phyloP scores from a whole-genome alignment of 2,329 filamentous ascomycete genomes.

The Fusarium brevicatenulatum region DNA sequence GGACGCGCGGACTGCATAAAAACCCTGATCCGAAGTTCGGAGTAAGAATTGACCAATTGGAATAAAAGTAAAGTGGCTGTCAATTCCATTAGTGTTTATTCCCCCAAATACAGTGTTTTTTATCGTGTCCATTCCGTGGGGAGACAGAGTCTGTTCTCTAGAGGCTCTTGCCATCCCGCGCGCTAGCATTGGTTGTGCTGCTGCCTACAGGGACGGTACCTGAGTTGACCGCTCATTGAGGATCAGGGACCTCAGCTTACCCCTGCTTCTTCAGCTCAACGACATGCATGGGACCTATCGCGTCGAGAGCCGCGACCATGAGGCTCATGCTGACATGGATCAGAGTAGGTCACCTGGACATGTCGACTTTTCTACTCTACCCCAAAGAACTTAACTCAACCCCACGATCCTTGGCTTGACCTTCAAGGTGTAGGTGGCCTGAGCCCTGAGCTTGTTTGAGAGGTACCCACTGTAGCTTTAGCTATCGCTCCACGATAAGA shows the following conservation, averaged over 20 bases:
- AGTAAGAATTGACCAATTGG: background rate
- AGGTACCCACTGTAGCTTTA: conserved; percentile 23
- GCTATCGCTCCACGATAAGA: conserved; percentile 7
- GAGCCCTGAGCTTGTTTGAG: conserved; percentile 10
- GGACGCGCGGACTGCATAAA: background rate
- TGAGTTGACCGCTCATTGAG: conserved; percentile 28
- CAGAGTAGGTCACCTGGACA: conserved; percentile 20
- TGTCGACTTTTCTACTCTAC: background rate
- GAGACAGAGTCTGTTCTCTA: background rate
- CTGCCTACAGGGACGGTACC: conserved; percentile 15
- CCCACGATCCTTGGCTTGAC: conserved; percentile 20
- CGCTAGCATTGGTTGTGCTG: conserved; percentile 8
- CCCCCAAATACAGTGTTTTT: background rate
- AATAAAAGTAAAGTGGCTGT: background rate
- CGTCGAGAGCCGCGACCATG: conserved; percentile 17
- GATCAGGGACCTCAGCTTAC: conserved; percentile 13
- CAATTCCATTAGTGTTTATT: background rate
- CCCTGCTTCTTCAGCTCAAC: conserved; percentile 28
- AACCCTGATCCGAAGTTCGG: background rate
- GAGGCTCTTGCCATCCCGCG: background rate
- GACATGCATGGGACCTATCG: conserved; percentile 21
- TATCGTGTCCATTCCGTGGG: background rate
- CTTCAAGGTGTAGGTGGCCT: conserved; percentile 12
- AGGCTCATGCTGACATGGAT: conserved; percentile 24
- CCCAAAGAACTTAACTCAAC: conserved; percentile 3